These are phyloP conservation scores for Zea mays DNA, from an alignment of 176 grass and related monocot genomes.

Conservation along the genomic window Zm-B73-REFERENCE-NAM-5.0 NC_050100.1:161984001-161984500, in stretches of 20 bases:
- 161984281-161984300: conserved; percentile 14
- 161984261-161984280: neutral
- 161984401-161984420: too few species aligned
- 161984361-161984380: too few species aligned
- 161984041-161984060: conserved; percentile 16
- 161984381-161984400: too few species aligned
- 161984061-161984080: conserved; percentile 20
- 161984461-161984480: too few species aligned
- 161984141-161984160: neutral
- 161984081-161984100: conserved; percentile 3
- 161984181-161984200: neutral
- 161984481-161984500: too few species aligned
- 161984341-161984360: too few species aligned
- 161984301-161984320: neutral
- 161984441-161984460: too few species aligned
- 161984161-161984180: neutral
- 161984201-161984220: too few species aligned
- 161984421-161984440: too few species aligned
- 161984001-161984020: neutral
- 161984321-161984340: too few species aligned
- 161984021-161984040: neutral
- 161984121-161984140: neutral
- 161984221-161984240: too few species aligned
- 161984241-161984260: too few species aligned
- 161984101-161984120: neutral